Evolutionary conservation across 208 protist species (phyloP), one percentile per base, ranked within the genome.

Genomic region (Crithidia fasciculata): DNA sequence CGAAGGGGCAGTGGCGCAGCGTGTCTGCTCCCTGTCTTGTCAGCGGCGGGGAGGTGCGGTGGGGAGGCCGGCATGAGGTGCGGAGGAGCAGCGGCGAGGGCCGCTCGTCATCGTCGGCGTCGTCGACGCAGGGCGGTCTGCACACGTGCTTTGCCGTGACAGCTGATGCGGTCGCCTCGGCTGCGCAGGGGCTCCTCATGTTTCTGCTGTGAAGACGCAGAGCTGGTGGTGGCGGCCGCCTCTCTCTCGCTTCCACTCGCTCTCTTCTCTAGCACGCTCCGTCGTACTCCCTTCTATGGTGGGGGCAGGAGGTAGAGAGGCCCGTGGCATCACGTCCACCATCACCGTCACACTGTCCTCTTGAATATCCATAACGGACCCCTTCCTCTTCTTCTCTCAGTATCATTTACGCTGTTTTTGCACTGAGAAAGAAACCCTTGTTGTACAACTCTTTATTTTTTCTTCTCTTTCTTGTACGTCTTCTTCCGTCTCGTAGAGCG

Each of bases 141-240:
- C 36, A 59, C 8, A 19, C 55, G 15, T 64, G 50, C 47, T 43
- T 18, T 5, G 36, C 59, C 28, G 49, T 82, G 40, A 72, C 77
- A 5, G 69, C 77, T 18, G 77, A 78, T 44, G 70, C 69, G 8
- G 72, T 82, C 16, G 72, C 54, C 2, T 72, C 57, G 5, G 72
- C 77, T 18, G 70, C 62, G 16, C 71, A 82, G 40, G 69, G 67
- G 7, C 40, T 77, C 5, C 45, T 77, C 4, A 59, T 82, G 8
- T 82, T 72, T 44, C 50, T 82, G 0, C 59, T 78, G 52, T 82
- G 28, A 52, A 8, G 40, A 5, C 13, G 8, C 18, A 18, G 50
- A 18, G 10, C 16, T 0, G 8, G 52, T n/a, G 13, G 8, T 56
- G 28, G n/a, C n/a, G n/a, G n/a, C n/a, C n/a, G n/a, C n/a, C n/a